Base-by-base conservation (phyloP, 2,329 filamentous ascomycete species). In the Clarireedia paspali region DNA sequence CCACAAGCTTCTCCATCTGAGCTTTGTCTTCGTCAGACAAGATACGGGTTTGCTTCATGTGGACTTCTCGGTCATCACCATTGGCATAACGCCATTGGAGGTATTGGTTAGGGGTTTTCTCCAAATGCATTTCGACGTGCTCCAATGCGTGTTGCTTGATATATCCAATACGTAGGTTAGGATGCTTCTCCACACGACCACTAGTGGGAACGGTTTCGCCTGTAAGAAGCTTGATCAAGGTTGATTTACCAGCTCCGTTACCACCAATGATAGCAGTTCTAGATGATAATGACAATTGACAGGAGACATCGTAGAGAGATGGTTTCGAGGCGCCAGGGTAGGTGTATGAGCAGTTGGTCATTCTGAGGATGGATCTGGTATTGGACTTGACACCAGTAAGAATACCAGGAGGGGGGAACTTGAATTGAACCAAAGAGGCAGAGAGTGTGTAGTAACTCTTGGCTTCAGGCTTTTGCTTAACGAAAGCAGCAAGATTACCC, bases 61-160 rank as follows among this genome's bases (percentile, higher is more conserved):
- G 82, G 42, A 97, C 92, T 72, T 99, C 94, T 51, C 94, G 89
- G 67, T 99, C 94, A 65, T 97, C 94, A 68, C 94, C 94, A 68
- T 97, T 90, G 67, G 89, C 89, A 70, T 97, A 99, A 67, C 94
- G 89, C 94, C 94, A 99, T 74, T 97, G 94, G 36, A 99, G 81
- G 70, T 99, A 99, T 74, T 99, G 94, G 72, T 96, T 97, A 42
- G 94, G 94, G 0, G 94, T 99, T 83, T 99, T 99, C 74, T 99
- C 94, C 65, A 97, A 78, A 70, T 99, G 94, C 92, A 96, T 96
- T 75, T 99, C 92, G 10, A 99, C 94, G 82, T 99, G 94, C 78
- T 99, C 94, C 12, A 99, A 81, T 46, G 94, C 94, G 73, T 99
- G 94, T 77, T 99, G 94, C 78, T 97, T 97, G 77, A 99, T 97